phyloP scores from a whole-genome alignment of 1,284 basidiomycete genomes.

The Malassezia pachydermatis region DNA sequence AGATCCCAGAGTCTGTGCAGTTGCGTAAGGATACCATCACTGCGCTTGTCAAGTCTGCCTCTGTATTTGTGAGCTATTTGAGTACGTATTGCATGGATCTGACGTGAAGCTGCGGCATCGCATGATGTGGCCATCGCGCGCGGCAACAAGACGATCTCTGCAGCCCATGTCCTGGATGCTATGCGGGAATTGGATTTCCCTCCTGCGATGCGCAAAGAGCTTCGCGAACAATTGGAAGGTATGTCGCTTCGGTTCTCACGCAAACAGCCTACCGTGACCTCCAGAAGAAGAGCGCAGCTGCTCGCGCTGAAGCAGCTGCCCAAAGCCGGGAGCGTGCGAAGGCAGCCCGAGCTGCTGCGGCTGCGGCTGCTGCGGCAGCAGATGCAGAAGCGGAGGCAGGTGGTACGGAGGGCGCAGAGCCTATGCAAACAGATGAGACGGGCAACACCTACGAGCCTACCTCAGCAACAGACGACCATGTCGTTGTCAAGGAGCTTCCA shows the following conservation, averaged over 20 bases:
- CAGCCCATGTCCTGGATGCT: slow-evolving; percentile 17
- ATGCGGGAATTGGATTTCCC: slow-evolving; percentile 22
- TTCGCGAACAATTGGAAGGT: slow-evolving; percentile 17
- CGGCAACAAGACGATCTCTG: slow-evolving; percentile 21
- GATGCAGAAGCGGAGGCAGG: not conserved
- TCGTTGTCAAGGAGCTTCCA: not conserved
- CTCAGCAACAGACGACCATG: too few species aligned
- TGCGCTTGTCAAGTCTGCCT: slow-evolving; percentile 19
- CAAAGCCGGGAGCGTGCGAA: slow-evolving; percentile 13
- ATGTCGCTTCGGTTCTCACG: too few species aligned
- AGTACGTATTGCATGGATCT: slow-evolving; percentile 4
- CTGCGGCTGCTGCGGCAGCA: not conserved
- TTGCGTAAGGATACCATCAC: slow-evolving; percentile 19
- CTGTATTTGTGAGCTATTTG: slow-evolving; percentile 23
- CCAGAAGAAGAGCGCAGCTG: slow-evolving; percentile 9
- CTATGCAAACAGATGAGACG: too few species aligned
- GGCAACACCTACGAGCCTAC: too few species aligned
- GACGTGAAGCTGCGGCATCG: slow-evolving; percentile 16
- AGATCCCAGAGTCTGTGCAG: slow-evolving; percentile 19
- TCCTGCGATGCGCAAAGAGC: slow-evolving; percentile 13
- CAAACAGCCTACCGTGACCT: slow-evolving; percentile 16
- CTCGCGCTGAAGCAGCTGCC: slow-evolving; percentile 7
- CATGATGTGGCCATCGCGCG: slow-evolving; percentile 18
- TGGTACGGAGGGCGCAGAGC: too few species aligned
- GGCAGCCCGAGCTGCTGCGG: slow-evolving; percentile 4